phyloP scores from a whole-genome alignment of 345 rosid genomes.

The Ceriops zippeliana region DNA sequence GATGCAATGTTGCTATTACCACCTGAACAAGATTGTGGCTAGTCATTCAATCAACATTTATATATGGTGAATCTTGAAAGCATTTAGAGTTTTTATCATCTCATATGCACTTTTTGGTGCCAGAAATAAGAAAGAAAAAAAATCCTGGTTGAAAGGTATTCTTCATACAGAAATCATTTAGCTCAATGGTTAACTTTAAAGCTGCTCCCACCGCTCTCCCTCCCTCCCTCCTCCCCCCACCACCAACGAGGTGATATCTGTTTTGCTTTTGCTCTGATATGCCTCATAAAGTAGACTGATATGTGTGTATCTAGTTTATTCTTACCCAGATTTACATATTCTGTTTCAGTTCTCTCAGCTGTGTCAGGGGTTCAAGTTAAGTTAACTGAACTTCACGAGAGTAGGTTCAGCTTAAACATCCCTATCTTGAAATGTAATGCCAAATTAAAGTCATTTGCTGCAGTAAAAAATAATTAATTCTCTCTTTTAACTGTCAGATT shows the following conservation, averaged over 20 bases:
- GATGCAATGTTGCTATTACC: not conserved
- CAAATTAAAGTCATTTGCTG: not conserved
- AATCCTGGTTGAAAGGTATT: too few relatives aligned
- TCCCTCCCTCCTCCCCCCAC: too few relatives aligned
- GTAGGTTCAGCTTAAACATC: slow-evolving; percentile 38
- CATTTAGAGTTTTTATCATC: too few relatives aligned
- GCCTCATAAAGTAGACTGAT: not conserved
- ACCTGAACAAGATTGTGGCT: too few relatives aligned
- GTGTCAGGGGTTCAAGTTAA: slow-evolving; percentile 70
- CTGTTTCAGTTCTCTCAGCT: slow-evolving; percentile 69
- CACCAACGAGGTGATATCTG: too few relatives aligned
- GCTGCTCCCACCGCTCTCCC: too few relatives aligned
- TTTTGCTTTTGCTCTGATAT: too few relatives aligned
- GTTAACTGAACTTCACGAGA: slow-evolving; percentile 56
- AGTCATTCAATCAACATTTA: too few relatives aligned
- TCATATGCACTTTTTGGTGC: too few relatives aligned
- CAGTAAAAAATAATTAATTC: slow-evolving; percentile 9
- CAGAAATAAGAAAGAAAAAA: not conserved
- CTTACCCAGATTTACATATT: slow-evolving; percentile 4
- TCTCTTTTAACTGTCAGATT: slow-evolving; percentile 21
- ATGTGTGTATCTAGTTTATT: not conserved
- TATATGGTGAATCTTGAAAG: too few relatives aligned
- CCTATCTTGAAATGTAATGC: slow-evolving; percentile 3
- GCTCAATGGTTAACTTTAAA: too few relatives aligned
- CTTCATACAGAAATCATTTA: too few relatives aligned